Percentiles rank a stretch among this genome's conserved stretches.
These are phyloP conservation scores for Aspergillus quadrilineatus DNA, from an alignment of 2,329 filamentous ascomycete species.

Conservation along the genomic window DNA sequence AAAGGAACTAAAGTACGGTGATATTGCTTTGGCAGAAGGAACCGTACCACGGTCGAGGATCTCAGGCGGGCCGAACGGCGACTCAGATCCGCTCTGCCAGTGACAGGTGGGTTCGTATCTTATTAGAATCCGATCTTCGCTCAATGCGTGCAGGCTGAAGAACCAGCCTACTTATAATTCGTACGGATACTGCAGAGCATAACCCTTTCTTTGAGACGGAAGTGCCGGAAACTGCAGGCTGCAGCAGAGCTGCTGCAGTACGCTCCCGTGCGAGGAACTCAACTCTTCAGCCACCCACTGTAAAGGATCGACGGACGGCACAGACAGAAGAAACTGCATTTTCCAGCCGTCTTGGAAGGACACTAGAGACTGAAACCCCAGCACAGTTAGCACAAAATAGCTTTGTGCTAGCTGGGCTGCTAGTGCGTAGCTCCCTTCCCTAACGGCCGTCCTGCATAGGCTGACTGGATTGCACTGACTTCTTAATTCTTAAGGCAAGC, in stretches of 20 bases:
- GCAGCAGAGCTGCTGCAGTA: neutral
- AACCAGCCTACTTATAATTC: neutral
- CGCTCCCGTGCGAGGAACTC: neutral
- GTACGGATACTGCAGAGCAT: neutral
- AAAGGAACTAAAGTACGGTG: neutral
- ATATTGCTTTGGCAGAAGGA: neutral
- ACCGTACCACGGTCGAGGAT: neutral
- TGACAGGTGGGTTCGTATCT: neutral
- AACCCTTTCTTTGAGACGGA: neutral
- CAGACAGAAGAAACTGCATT: neutral
- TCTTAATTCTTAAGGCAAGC: neutral
- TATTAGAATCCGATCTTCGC: neutral
- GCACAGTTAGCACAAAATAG: too few relatives aligned
- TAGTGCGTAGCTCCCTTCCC: neutral
- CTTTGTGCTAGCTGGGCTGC: too few relatives aligned
- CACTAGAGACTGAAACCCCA: neutral
- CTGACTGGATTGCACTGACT: neutral
- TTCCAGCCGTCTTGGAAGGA: neutral
- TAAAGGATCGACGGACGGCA: neutral
- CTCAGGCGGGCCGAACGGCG: neutral
- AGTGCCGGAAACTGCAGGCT: neutral
- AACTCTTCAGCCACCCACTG: neutral
- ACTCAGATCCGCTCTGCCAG: neutral
- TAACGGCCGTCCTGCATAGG: conserved; percentile 11
- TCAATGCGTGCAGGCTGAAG: neutral